phyloP scores from a whole-genome alignment of 208 protist species.

The Plasmodiophora brassicae region DNA sequence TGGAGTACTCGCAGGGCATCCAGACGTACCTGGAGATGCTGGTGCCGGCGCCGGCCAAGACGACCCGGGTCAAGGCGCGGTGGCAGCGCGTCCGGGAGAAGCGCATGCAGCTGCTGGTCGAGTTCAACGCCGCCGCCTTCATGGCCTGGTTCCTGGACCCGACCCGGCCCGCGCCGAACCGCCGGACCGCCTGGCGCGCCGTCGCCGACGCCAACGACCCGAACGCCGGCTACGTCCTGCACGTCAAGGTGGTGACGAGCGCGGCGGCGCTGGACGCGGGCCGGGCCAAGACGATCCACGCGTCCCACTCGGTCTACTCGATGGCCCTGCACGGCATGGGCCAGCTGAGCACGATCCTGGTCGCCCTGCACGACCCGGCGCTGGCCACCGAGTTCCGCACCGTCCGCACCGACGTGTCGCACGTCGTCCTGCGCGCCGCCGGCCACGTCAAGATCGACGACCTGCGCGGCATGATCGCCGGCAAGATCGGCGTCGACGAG shows the following conservation, averaged over 20 bases:
- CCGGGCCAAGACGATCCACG: conserved; percentile 2
- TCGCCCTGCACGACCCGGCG: not conserved
- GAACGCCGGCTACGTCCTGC: not conserved
- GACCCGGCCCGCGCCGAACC: not conserved
- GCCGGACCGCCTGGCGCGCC: not conserved
- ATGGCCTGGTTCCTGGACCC: conserved; percentile 17
- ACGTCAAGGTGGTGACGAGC: not conserved
- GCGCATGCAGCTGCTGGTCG: not conserved
- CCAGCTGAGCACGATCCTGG: conserved; percentile 13
- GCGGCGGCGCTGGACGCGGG: not conserved
- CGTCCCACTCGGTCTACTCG: conserved; percentile 2
- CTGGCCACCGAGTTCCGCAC: conserved; percentile 12
- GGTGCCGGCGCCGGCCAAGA: not conserved
- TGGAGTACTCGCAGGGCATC: not conserved
- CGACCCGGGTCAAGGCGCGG: not conserved
- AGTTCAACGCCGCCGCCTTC: conserved; percentile 9
- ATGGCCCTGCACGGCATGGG: conserved; percentile 24
- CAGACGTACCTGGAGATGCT: not conserved
- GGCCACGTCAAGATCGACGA: conserved; percentile 22
- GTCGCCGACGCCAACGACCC: not conserved
- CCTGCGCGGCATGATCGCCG: not conserved
- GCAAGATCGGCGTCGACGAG: conserved; percentile 23
- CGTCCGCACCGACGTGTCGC: not conserved
- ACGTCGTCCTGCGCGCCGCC: not conserved
- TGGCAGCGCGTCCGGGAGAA: not conserved